phyloP scores from a whole-genome alignment of 805 yeast genomes.

The Debaryomyces maramus region DNA sequence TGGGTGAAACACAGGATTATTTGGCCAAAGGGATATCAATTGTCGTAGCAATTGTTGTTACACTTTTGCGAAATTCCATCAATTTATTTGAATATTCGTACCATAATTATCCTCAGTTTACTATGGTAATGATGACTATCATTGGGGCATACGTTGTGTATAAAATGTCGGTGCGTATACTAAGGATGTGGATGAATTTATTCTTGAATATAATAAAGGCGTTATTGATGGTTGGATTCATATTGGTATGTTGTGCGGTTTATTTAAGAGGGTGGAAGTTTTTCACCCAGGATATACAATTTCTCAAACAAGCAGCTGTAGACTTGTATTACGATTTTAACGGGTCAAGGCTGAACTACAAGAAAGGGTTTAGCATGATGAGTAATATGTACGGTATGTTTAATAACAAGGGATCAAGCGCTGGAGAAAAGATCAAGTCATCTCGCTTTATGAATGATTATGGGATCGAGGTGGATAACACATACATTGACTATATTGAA shows the following conservation, averaged over 20 bases:
- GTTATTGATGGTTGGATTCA: constrained; percentile 13
- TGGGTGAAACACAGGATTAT: constrained; percentile 13
- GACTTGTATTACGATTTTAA: background rate
- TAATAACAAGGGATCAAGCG: constrained; percentile 6
- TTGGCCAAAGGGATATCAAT: constrained; percentile 9
- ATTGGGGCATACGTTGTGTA: constrained; percentile 20
- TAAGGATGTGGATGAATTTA: constrained; percentile 23
- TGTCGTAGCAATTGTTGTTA: constrained; percentile 13
- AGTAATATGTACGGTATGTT: background rate
- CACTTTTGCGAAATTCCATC: constrained; percentile 13
- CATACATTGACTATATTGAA: constrained; percentile 15
- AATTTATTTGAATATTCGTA: constrained; percentile 11
- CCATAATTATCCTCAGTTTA: constrained; percentile 19
- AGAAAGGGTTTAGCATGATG: background rate
- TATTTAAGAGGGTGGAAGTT: constrained; percentile 25
- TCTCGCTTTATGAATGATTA: constrained; percentile 9
- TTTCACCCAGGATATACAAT: constrained; percentile 18
- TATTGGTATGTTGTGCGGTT: constrained; percentile 14
- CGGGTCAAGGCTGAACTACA: background rate
- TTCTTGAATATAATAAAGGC: constrained; percentile 20
- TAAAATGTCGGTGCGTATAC: constrained; percentile 13
- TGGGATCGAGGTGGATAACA: constrained; percentile 17
- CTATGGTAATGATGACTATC: constrained; percentile 13
- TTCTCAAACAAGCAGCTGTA: constrained; percentile 5
- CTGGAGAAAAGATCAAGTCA: constrained; percentile 1